A percentile compares a stretch with the other conserved stretches of the same genome.
phyloP scores from a whole-genome alignment of 2,329 filamentous ascomycete species.

The Aspergillus eucalypticola region DNA sequence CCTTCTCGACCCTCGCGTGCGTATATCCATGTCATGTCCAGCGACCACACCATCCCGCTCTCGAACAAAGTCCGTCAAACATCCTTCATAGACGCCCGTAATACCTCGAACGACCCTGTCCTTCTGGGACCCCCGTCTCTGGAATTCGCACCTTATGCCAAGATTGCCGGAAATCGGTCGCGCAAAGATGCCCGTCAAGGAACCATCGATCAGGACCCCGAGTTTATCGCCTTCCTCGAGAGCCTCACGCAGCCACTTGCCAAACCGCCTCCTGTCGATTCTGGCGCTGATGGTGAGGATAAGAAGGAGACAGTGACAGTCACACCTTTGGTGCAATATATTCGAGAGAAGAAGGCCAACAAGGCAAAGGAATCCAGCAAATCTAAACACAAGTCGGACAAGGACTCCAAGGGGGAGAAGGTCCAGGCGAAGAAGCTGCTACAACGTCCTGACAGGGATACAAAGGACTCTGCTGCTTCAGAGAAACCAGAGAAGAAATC shows the following conservation, averaged over 20 bases:
- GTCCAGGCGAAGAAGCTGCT: conserved; percentile 46
- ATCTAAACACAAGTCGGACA: conserved; percentile 43
- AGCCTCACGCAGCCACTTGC: conserved; percentile 72
- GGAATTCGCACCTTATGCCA: conserved; percentile 81
- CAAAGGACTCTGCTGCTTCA: conserved; percentile 23
- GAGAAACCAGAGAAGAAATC: conserved; percentile 44
- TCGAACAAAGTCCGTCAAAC: conserved; percentile 68
- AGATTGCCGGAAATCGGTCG: conserved; percentile 71
- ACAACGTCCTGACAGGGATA: conserved; percentile 41
- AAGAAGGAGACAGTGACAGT: conserved; percentile 68
- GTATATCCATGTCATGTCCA: conserved; percentile 78
- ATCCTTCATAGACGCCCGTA: conserved; percentile 79
- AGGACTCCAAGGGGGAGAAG: conserved; percentile 44
- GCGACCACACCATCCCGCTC: conserved; percentile 66
- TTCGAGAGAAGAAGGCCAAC: conserved; percentile 88
- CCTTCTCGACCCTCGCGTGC: conserved; percentile 76
- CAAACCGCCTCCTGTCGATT: conserved; percentile 56
- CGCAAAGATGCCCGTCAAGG: conserved; percentile 83
- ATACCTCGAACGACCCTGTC: conserved; percentile 68
- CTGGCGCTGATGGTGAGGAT: conserved; percentile 52
- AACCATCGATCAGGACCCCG: conserved; percentile 93
- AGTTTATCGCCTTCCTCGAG: conserved; percentile 92
- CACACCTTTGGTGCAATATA: conserved; percentile 85
- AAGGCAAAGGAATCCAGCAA: conserved; percentile 61
- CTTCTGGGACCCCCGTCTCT: conserved; percentile 77